Evolutionary conservation across 768 basidiomycete species (phyloP), one percentile per base, ranked within the genome.

Genomic region (Pisolithus sp.): DNA sequence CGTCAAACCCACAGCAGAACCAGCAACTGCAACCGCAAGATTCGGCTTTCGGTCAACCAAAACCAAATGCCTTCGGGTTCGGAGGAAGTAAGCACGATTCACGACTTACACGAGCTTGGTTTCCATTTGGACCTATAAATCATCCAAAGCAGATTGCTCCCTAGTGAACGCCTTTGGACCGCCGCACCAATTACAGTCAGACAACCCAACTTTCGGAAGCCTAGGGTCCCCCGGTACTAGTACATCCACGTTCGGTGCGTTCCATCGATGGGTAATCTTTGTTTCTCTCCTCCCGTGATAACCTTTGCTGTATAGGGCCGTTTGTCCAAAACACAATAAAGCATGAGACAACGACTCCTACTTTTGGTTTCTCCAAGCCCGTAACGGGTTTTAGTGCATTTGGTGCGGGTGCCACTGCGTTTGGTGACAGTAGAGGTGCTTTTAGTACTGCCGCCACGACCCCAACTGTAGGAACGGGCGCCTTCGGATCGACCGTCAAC

Each of bases 131-230:
- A 7, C 57, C 58, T 58, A 46, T 55, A 50, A 60, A 52, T 53
- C 49, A 54, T 37, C 46, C 4, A n/a, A 55, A 57, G 62, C 67
- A 81, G 81, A 74, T 49, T 83, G 82, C 64, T 79, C 81, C 56
- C 71, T 74, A 48, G 63, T 72, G 48, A 68, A 64, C 60, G 71
- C 81, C 53, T 86, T 86, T 74, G 79, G 82, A 48, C 82, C 83
- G 57, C 69, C 65, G 20, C 76, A 74, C 57, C 81, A 77, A 56
- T 83, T 79, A 62, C 78, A 76, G 55, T 77, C 77, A 58, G 77
- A 81, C 5, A 89, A 89, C 60, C 85, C 87, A 37, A 89, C 89
- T 85, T 91, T 89, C 65, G 88, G 88, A 48, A 80, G 77, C 55
- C 62, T 82, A 42, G 73, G 70, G 24, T 68, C 68, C 50, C 62